Base-by-base conservation (phyloP, 129 eudicot genomes). In the Ambrosia trifida region DNA sequence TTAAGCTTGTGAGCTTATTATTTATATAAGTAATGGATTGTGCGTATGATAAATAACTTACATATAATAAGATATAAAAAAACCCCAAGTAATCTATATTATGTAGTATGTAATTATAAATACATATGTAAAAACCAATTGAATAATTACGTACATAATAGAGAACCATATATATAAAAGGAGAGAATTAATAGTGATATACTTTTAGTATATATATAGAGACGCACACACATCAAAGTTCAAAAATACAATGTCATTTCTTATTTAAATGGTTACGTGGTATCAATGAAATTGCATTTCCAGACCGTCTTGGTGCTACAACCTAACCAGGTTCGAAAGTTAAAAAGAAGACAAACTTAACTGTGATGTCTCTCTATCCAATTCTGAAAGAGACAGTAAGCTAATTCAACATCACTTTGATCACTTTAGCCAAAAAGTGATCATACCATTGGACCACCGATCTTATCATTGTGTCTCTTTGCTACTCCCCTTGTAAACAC, bases 371-470 rank as follows among this genome's bases (percentile, higher is more conserved):
- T 73, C 76, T 76, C 17, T 67, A 40, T 69, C 57, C 65, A 60
- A 38, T 59, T 69, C 69, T 60, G 64, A 59, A 51, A 60, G 76
- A 77, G 81, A 77, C 81, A 69, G 30, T 53, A 69, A 69, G 81
- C 65, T 77, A 77, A 77, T 10, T 66, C 71, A 69, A 63, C 70
- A 50, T 69, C 65, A 35, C 61, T 77, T 77, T 69, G 20, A 62
- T 60, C 54, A 19, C 80, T 76, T 68, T 68, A 58, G 64, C 70
- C 70, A 40, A 60, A 77, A 77, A 61, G 81, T 69, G 58, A 76
- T 76, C 40, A 6, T 46, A 68, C 19, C 46, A 60, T 24, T 59
- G 81, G 81, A 60, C 81, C 81, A 69, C 65, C 49, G 50, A 2
- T 9, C 57, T 36, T 61, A 77, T 77, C 46, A 69, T 77, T 69